Conservation (phyloP, 352 stramenopile genomes). For the Phytophthora vignae region DNA sequence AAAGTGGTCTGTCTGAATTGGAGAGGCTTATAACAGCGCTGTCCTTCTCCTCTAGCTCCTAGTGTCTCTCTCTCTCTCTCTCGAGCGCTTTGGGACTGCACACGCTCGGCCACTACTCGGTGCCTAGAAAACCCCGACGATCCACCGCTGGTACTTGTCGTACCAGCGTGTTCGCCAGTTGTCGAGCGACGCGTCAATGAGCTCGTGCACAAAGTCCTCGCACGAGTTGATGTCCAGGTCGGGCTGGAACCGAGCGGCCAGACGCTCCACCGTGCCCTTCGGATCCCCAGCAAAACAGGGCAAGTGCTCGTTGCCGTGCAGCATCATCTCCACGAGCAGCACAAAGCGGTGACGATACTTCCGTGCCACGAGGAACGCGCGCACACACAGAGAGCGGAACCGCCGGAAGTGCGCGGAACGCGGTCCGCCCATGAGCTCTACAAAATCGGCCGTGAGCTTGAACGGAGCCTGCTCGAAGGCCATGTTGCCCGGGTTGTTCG, state of each 20-base stretch:
- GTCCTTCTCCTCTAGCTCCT: slow-evolving; percentile 27
- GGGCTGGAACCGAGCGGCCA: slow-evolving; percentile 94
- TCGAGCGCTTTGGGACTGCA: background rate
- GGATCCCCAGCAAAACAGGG: slow-evolving; percentile 95
- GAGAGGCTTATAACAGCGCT: slow-evolving; percentile 34
- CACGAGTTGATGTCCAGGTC: slow-evolving; percentile 95
- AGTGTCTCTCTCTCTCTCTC: slow-evolving; percentile 14
- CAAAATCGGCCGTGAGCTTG: slow-evolving; percentile 98
- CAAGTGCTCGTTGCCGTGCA: slow-evolving; percentile 96
- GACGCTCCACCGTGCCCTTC: slow-evolving; percentile 89
- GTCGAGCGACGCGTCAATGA: slow-evolving; percentile 96
- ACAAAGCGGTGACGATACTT: slow-evolving; percentile 96
- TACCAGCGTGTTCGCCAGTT: slow-evolving; percentile 98
- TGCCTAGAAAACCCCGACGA: slow-evolving; percentile 86
- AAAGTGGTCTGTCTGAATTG: slow-evolving; percentile 39
- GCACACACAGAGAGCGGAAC: slow-evolving; percentile 96
- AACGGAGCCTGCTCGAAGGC: slow-evolving; percentile 97
- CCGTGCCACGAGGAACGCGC: slow-evolving; percentile 95
- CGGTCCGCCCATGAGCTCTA: slow-evolving; percentile 95
- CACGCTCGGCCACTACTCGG: background rate
- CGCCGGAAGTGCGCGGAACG: slow-evolving; percentile 93
- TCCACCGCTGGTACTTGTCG: slow-evolving; percentile 95
- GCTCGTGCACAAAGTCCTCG: slow-evolving; percentile 95
- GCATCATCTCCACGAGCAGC: slow-evolving; percentile 97
- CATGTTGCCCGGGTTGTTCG: slow-evolving; percentile 93